Evolutionary conservation across 2,329 filamentous ascomycete species (phyloP), one percentile per base, ranked within the genome.

Genomic region (Colletotrichum aenigma): DNA sequence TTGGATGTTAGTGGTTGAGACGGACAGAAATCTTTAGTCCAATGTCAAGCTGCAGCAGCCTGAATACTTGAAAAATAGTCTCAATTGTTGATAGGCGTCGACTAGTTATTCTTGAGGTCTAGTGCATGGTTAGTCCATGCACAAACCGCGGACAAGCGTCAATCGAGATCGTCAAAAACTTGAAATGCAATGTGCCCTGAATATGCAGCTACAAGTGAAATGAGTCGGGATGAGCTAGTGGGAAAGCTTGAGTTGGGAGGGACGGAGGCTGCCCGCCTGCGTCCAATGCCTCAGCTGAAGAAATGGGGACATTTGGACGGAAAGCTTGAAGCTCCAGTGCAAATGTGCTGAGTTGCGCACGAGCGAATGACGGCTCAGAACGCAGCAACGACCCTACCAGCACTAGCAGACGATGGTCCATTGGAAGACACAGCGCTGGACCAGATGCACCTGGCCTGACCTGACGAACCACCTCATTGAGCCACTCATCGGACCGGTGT

Each of bases 1-100:
- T 74, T 66, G 58, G 67, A 62, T 48, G 26, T 24, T 34, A n/a
- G 56, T 18, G 16, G 26, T 24, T 26, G 28, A n/a, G 56, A 55
- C 48, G 58, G 30, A n/a, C 26, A 21, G 13, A 48, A 21, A 28
- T 26, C 12, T 38, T 52, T 13, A 2, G 26, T 32, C 34, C 6
- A 21, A 10, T 58, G 21, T 60, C 21, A 21, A 21, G 21, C 52
- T 62, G 36, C 28, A 36, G 32, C 28, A 34, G 67, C 36, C 67
- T 18, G 58, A 60, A 76, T 68, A 58, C 56, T 62, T 62, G 56
- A 70, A 70, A 61, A 52, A 75, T 64, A 69, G 48, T 52, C 56
- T 76, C 56, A 43, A 69, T 69, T 69, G 74, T 76, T 74, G 56
- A 65, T 26, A 74, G 34, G 64, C 71, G 56, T 72, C 68, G 55